A percentile compares a stretch with the other conserved stretches of the same genome.
Evolutionary conservation across 75 land plant genomes (phyloP).

Genomic region (Pinus tabuliformis): DNA sequence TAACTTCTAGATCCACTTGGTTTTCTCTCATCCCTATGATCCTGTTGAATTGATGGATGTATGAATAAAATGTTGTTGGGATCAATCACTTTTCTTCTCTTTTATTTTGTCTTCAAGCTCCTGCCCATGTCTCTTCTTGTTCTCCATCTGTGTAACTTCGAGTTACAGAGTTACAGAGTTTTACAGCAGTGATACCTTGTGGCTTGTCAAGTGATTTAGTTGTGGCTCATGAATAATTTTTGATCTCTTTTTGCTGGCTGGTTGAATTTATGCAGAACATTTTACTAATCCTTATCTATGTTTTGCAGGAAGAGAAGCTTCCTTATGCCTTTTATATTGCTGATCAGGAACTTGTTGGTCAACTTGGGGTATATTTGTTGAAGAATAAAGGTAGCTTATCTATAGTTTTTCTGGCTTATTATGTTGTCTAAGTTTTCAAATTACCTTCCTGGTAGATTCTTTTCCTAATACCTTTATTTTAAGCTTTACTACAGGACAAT

Average conservation of each 20-base stretch:
- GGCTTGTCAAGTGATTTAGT: not conserved
- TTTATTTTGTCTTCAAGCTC: too few relatives aligned
- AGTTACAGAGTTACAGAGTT: not conserved
- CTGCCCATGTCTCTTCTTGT: too few relatives aligned
- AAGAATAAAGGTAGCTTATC: conserved; percentile 69
- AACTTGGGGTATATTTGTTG: conserved; percentile 74
- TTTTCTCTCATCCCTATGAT: too few relatives aligned
- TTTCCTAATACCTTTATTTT: not conserved
- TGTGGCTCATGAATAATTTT: not conserved
- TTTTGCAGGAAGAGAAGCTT: conserved; percentile 83
- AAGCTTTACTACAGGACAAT: not conserved
- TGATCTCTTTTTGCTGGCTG: not conserved
- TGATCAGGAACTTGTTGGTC: conserved; percentile 79
- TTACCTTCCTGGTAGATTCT: not conserved
- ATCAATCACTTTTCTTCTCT: too few relatives aligned
- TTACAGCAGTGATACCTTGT: not conserved
- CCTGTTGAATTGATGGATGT: too few relatives aligned
- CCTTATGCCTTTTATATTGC: conserved; percentile 95
- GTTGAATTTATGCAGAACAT: not conserved
- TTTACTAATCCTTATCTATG: not conserved
- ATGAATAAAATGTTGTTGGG: too few relatives aligned
- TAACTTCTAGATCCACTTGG: too few relatives aligned
- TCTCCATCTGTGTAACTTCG: too few relatives aligned
- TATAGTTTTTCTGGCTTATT: not conserved
- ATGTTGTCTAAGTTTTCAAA: not conserved